Percentiles rank a stretch among this genome's conserved stretches.
Conservation (phyloP, 179 eudicot genomes). For the Gypsophila paniculata region DNA sequence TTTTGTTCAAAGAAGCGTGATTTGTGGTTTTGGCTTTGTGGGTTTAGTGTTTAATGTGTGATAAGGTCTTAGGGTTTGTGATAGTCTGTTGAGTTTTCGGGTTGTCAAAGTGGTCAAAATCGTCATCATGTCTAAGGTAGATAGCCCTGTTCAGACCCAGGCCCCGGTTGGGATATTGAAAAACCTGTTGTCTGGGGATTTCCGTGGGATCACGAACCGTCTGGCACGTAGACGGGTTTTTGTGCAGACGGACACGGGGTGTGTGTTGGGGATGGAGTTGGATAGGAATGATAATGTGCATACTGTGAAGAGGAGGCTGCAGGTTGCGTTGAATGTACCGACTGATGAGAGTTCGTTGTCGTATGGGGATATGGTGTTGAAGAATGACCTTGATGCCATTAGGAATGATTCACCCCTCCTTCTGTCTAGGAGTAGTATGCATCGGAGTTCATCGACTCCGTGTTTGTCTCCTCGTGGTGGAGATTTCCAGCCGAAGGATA, state of each 20-base stretch:
- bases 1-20: constrained; percentile 2
- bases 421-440: constrained; percentile 50
- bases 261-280: constrained; percentile 70
- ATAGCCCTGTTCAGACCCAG: constrained; percentile 72
- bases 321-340: constrained; percentile 58
- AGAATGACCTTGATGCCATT: constrained; percentile 68
- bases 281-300: constrained; percentile 73
- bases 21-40: constrained; percentile 6
- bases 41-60: constrained; percentile 32
- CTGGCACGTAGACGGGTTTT: constrained; percentile 58
- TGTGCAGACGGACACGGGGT: constrained; percentile 73
- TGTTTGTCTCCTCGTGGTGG: constrained; percentile 68
- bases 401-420: constrained; percentile 65
- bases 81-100: constrained; percentile 26
- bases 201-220: constrained; percentile 37
- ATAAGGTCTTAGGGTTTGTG: constrained; percentile 29
- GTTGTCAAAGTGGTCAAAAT: constrained; percentile 26
- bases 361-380: constrained; percentile 65
- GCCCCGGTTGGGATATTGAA: constrained; percentile 49
- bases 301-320: constrained; percentile 65
- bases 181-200: constrained; percentile 39
- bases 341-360: constrained; percentile 67
- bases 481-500: constrained; percentile 55
- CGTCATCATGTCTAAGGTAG: constrained; percentile 56
- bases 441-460: constrained; percentile 78